A percentile compares a stretch with the other conserved stretches of the same genome.
Evolutionary conservation across 2,329 filamentous ascomycete species (phyloP).

Genomic region (Cytospora schulzeri): DNA sequence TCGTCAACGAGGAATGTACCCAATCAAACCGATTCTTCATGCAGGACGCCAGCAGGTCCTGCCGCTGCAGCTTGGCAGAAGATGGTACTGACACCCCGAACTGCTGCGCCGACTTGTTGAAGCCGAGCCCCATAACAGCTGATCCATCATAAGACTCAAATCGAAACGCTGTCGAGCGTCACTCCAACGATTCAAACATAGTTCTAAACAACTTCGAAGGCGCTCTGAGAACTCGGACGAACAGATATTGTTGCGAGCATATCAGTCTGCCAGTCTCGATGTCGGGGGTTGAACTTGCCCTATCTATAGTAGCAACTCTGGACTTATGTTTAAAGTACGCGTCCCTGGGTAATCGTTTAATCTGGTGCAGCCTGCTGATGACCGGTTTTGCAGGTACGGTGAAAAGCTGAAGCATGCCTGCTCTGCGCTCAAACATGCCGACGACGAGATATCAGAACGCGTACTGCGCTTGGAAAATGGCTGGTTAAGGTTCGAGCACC

Average conservation of each 20-base stretch:
- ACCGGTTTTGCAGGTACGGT: not conserved
- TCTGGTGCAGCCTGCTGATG: too few species aligned
- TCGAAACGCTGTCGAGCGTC: not conserved
- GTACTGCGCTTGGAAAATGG: slow-evolving; percentile 29
- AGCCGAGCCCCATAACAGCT: too few species aligned
- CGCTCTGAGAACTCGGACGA: not conserved
- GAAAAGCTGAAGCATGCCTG: not conserved
- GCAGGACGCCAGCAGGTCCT: too few species aligned
- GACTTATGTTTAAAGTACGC: not conserved
- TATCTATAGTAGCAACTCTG: not conserved
- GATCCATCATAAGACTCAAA: too few species aligned
- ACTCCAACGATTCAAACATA: not conserved
- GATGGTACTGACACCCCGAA: too few species aligned
- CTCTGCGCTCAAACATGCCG: not conserved
- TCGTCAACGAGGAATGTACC: too few species aligned
- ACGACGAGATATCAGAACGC: slow-evolving; percentile 3
- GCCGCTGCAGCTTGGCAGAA: too few species aligned
- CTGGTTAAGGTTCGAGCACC: slow-evolving; percentile 29
- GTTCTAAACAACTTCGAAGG: not conserved
- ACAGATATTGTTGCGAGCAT: too few species aligned
- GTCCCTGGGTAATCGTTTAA: too few species aligned
- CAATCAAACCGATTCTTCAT: too few species aligned
- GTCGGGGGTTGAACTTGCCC: not conserved
- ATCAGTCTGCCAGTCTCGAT: not conserved
- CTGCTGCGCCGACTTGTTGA: too few species aligned